phyloP scores from a whole-genome alignment of 345 rosid genomes.

The Sonneratia alba region DNA sequence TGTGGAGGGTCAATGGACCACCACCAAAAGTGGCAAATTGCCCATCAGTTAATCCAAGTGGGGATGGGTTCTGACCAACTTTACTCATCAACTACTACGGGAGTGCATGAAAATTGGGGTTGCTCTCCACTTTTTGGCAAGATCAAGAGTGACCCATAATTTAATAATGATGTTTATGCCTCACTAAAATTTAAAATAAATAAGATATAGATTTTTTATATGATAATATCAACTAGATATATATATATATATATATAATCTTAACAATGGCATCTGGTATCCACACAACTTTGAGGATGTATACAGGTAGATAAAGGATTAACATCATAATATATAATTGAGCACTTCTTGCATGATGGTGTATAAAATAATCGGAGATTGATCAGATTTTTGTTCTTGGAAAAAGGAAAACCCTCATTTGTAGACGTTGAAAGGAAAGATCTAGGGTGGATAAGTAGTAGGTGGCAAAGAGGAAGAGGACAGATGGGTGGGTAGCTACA shows the following conservation, averaged over 20 bases:
- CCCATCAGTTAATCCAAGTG: background rate
- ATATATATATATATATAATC: background rate
- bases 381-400: background rate
- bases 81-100: background rate
- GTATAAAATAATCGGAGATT: background rate
- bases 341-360: too few relatives aligned
- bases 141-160: background rate
- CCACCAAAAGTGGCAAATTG: background rate
- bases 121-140: background rate
- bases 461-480: background rate
- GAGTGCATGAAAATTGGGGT: background rate
- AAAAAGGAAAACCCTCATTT: background rate
- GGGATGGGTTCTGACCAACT: background rate
- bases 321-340: too few relatives aligned
- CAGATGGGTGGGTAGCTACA: constrained; percentile 6
- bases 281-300: background rate
- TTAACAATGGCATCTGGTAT: background rate
- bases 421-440: background rate
- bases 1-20: background rate
- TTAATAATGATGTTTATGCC: background rate
- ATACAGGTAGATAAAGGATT: too few relatives aligned
- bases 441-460: background rate
- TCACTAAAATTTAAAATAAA: background rate
- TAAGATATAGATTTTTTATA: background rate
- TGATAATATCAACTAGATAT: background rate